phyloP scores from a whole-genome alignment of 805 yeast genomes.

The Candida railenensis region DNA sequence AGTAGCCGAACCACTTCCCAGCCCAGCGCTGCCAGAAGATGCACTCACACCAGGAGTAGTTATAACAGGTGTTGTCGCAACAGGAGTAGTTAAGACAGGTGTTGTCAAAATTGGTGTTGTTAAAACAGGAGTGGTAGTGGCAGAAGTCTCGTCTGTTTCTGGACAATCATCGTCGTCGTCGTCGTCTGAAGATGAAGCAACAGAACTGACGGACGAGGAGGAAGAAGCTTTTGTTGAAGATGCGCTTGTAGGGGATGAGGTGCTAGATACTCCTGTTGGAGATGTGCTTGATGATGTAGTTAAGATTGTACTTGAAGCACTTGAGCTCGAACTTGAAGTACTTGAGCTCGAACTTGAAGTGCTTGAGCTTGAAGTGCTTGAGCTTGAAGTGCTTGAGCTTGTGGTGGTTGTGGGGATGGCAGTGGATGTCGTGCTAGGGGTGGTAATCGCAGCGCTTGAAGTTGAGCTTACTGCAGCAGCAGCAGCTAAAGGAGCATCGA shows the following conservation, averaged over 20 bases:
- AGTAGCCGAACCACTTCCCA: constrained; percentile 4
- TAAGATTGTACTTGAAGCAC: constrained; percentile 1
- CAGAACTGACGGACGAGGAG: neutral
- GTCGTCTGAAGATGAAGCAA: neutral
- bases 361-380: constrained; percentile 6
- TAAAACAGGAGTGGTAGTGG: neutral
- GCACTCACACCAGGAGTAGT: neutral
- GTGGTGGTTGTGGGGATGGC: constrained; percentile 5
- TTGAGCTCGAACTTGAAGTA: constrained; percentile 2
- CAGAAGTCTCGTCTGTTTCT: neutral
- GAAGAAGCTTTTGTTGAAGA: neutral
- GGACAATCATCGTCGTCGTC: neutral
- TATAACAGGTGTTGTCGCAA: neutral
- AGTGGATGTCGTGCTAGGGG: constrained; percentile 4
- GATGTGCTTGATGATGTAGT: constrained; percentile 3
- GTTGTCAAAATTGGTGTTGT: neutral
- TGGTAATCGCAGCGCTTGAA: constrained; percentile 5
- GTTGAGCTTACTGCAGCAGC: constrained; percentile 4
- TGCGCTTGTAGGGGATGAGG: neutral
- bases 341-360: constrained; percentile 4
- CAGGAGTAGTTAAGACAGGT: neutral
- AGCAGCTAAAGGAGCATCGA: constrained; percentile 8
- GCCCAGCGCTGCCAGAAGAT: constrained; percentile 1
- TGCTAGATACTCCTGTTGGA: neutral
- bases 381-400: neutral